Base-by-base conservation (phyloP, 2,329 filamentous ascomycete species). In the Colletotrichum abscissum region DNA sequence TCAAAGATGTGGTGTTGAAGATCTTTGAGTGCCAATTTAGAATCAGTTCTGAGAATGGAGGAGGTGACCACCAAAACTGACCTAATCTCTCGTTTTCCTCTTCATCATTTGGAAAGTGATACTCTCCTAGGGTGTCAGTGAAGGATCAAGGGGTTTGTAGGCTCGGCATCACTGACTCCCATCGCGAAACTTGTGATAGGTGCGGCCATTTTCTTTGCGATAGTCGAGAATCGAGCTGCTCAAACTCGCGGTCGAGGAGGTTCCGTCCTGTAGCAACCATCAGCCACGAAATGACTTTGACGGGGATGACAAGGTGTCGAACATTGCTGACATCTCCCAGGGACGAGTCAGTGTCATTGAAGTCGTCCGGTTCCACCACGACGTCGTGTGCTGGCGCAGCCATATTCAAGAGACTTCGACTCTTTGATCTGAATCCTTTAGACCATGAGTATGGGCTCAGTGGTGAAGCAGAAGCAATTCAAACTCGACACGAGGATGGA, bases 1-100 rank as follows among this genome's bases (percentile, higher is more conserved):
- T 84, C 86, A 76, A 87, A 86, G 76, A 90, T 85, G 76, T 89
- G 85, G 78, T 91, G 88, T 76, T 89, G 87, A 74, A 88, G 80
- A 72, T 91, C 87, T 79, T 62, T 1, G 11, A 1, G 38, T 4
- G 35, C 59, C 16, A 63, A 26, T 14, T 22, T 16, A 26, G 16
- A 9, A 22, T 22, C 42, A 49, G 19, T 12, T 2, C n/a, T 24
- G 1, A 4, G 16, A n/a, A 19, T 16, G 5, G 26, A 1, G 12
- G 3, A 4, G 8, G 9, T 8, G 4, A 5, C 1, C 12, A 2
- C 3, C 3, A 8, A 16, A 16, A 28, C 42, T 38, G 22, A 74
- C 74, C 75, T 28, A 75, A 58, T 19, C 75, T 68, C 16, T 76
- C 73, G 14, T 72, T 75, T 54, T 76, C 75, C 14, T 35, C 57